A percentile compares a stretch with the other conserved stretches of the same genome.
phyloP scores from a whole-genome alignment of 768 basidiomycete species.

The Panaeolus papilionaceus region DNA sequence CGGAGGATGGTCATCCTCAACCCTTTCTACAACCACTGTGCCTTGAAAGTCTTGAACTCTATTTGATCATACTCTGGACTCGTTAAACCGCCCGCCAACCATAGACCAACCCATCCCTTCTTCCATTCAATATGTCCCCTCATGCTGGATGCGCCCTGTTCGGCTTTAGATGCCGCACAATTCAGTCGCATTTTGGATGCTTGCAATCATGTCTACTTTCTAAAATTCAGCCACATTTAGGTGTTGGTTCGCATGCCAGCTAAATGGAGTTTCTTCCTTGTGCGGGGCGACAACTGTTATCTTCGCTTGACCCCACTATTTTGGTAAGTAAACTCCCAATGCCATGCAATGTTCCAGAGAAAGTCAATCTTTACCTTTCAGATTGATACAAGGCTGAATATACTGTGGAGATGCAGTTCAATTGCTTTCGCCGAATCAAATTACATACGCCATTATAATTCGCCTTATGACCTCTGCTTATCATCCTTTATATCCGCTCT shows the following conservation, averaged over 20 bases:
- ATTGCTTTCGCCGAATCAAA: neutral
- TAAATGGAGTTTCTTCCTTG: slow-evolving; percentile 1
- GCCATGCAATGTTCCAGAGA: neutral
- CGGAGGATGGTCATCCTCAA: neutral
- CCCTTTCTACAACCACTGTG: slow-evolving; percentile 5
- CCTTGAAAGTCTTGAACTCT: slow-evolving; percentile 2
- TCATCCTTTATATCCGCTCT: neutral
- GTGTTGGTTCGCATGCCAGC: neutral
- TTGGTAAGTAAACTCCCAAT: slow-evolving; percentile 7
- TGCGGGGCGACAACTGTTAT: neutral
- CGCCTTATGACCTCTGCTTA: slow-evolving; percentile 2
- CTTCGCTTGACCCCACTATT: slow-evolving; percentile 4
- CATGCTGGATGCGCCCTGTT: slow-evolving; percentile 1
- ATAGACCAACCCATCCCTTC: neutral
- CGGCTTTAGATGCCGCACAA: slow-evolving; percentile 1
- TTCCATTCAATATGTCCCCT: slow-evolving; percentile 6
- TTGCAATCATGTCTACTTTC: slow-evolving; percentile 9
- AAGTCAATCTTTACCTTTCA: slow-evolving; percentile 1
- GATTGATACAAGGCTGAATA: neutral
- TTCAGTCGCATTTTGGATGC: slow-evolving; percentile 5
- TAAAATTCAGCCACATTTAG: neutral
- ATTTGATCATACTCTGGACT: neutral
- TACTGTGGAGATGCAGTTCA: neutral
- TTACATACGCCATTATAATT: neutral
- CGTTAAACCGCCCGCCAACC: neutral